Evolutionary conservation across 768 basidiomycete genomes (phyloP), one percentile per base, ranked within the genome.

Genomic region (Boletus pseudo-olivaceus): DNA sequence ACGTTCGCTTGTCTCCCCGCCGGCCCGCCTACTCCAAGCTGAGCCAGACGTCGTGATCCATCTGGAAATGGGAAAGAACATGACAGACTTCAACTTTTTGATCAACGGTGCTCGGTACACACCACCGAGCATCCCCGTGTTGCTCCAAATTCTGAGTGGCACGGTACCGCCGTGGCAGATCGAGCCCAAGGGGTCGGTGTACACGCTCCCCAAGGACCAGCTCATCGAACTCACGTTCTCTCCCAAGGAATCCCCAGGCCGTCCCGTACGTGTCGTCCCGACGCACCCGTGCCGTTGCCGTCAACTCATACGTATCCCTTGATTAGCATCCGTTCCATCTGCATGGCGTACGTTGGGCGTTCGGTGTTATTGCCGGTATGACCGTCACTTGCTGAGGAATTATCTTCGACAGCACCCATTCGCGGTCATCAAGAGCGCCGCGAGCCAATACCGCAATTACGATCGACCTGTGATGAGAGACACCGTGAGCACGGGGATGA

Each of bases 391-490:
- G 17, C 44, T 37, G 14, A 20, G 15, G 20, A 7, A 46, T 5
- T 5, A 20, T 32, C 8, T 20, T 29, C 37, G 19, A 49, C 38
- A 78, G 74, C 77, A 79, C 50, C 55, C 65, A 1, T 78, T 78
- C 50, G 64, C 60, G 17, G 76, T 78, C 34, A 62, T 79, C 40
- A 66, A 73, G 23, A 76, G 72, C 49, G 75, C 75, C 7, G 72
- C 72, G 3, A 72, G 63, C 53, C 52, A 51, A 0, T 50, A 49
- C 0, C 73, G 70, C 55, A 78, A 79, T 55, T 78, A 66, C 33
- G 51, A 51, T 23, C 82, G 82, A 62, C 83, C 84, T 0, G 76
- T 79, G 56, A 70, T 70, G 47, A 71, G 82, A 41, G 83, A 85
- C 60, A 82, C 80, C 1, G 76, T 82, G 20, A 60, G 41, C 55